Evolutionary conservation across 345 rosid species (phyloP).

Genomic region (Citrus mangshanensis): DNA sequence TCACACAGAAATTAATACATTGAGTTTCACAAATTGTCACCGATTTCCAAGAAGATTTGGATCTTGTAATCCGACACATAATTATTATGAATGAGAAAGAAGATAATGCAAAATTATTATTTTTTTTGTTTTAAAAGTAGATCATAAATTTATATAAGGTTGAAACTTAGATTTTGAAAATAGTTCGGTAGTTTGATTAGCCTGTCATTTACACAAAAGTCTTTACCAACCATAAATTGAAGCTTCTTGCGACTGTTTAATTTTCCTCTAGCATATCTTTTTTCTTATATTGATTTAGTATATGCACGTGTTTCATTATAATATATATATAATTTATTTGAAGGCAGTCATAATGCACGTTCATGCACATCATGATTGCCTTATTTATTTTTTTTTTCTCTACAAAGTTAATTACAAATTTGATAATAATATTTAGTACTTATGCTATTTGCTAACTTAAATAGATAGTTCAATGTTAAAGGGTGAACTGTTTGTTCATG

Average conservation of each 20-base stretch:
- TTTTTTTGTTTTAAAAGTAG: too few relatives aligned
- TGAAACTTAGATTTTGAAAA: not conserved
- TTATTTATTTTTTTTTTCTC: not conserved
- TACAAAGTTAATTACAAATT: not conserved
- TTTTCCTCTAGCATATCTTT: not conserved
- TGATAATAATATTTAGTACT: not conserved
- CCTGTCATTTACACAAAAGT: not conserved
- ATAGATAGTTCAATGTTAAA: not conserved
- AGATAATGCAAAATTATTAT: not conserved
- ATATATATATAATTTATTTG: not conserved
- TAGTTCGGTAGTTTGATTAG: not conserved
- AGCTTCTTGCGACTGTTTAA: not conserved
- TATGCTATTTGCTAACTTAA: not conserved
- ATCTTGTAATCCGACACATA: not conserved
- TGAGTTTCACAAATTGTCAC: not conserved
- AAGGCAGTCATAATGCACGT: not conserved
- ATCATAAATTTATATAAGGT: not conserved
- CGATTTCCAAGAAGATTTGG: slow-evolving; percentile 8
- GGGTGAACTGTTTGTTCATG: not conserved
- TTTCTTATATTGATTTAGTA: not conserved
- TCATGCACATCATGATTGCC: not conserved
- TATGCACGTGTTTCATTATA: not conserved
- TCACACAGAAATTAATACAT: not conserved
- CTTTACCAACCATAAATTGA: not conserved
- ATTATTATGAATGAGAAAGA: not conserved